Percentiles rank a stretch among this genome's conserved stretches.
Conservation (phyloP, 768 basidiomycete species). For the Arthromyces matolae region DNA sequence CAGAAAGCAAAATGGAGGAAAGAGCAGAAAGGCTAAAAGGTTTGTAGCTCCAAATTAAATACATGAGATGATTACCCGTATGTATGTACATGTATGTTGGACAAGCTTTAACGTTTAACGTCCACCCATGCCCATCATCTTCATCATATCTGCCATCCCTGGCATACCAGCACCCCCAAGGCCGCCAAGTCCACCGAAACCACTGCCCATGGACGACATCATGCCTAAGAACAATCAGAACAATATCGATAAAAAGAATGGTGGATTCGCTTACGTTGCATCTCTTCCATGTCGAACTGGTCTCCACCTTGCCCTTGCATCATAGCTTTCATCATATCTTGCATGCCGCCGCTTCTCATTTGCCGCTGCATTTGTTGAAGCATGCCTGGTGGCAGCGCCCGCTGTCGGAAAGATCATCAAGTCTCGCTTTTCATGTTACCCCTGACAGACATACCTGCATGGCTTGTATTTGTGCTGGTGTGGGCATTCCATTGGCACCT, state of each 20-base stretch:
- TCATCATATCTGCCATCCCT: slow-evolving; percentile 75
- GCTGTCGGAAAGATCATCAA: slow-evolving; percentile 46
- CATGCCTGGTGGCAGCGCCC: slow-evolving; percentile 93
- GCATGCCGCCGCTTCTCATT: slow-evolving; percentile 80
- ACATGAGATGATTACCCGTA: too few relatives aligned
- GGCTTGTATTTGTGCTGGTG: slow-evolving; percentile 88
- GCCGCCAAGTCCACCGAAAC: slow-evolving; percentile 53
- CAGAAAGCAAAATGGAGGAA: slow-evolving; percentile 58
- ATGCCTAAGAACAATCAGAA: slow-evolving; percentile 50
- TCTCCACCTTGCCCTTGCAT: slow-evolving; percentile 94
- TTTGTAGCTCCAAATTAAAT: too few relatives aligned
- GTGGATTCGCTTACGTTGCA: slow-evolving; percentile 71
- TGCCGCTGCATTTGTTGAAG: slow-evolving; percentile 89
- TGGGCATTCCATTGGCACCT: slow-evolving; percentile 85
- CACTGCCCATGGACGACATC: slow-evolving; percentile 85
- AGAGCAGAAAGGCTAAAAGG: slow-evolving; percentile 28
- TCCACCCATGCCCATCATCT: slow-evolving; percentile 85
- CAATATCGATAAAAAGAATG: background rate
- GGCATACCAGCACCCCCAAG: slow-evolving; percentile 55
- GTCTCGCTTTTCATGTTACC: slow-evolving; percentile 3
- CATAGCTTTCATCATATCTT: slow-evolving; percentile 98
- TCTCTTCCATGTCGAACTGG: slow-evolving; percentile 89
- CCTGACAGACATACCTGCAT: slow-evolving; percentile 65
- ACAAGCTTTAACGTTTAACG: slow-evolving; percentile 26
- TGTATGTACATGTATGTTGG: background rate